Evolutionary conservation across 2,329 filamentous ascomycete genomes (phyloP), one percentile per base, ranked within the genome.

Genomic region (Stagonosporopsis chrysanthemi): DNA sequence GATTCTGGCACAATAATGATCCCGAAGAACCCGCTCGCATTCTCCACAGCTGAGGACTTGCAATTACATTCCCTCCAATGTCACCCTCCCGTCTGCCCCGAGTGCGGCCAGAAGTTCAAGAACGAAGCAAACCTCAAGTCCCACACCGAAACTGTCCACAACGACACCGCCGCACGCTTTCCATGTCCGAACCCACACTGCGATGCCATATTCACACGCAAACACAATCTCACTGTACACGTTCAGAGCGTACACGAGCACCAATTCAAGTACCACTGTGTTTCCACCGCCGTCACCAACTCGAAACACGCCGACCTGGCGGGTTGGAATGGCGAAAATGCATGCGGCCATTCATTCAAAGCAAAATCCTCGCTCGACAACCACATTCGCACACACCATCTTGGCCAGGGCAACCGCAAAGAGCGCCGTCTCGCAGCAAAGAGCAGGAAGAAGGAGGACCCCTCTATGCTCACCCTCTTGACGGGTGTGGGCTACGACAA

Each of bases 221-320:
- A 85, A 60, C 89, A 89, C n/a, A 97, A 97, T 67, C 82, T 96
- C 48, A 90, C 88, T 15, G 86, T 88, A 0, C 94, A 98, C 71
- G 81, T 94, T 52, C 88, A 89, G 55, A 88, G 86, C 11, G 88
- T 89, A 0, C 94, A 97, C 71, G 84, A 92, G 63, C 89, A 91
- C 17, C 80, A 87, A 63, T 83, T 81, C 58, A 87, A 87, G 9
- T 97, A 91, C 70, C 81, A 91, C n/a, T 97, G 94, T 69, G 89
- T 86, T 61, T 82, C 90, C 1, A 92, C 97, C 69, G 91, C 92
- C 6, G 77, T 85, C 19, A 46, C 14, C 6, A 38, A 46, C 5
- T 82, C 80, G n/a, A 76, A 72, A 28, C 86, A 86, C 41, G 78
- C 71, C 19, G 77, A 79, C 40, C 67, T 95, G 1, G 76, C 79